Percentiles rank a stretch among this genome's conserved stretches.
Evolutionary conservation across 2,329 filamentous ascomycete species (phyloP).

Genomic region (Verticillium albo-atrum): DNA sequence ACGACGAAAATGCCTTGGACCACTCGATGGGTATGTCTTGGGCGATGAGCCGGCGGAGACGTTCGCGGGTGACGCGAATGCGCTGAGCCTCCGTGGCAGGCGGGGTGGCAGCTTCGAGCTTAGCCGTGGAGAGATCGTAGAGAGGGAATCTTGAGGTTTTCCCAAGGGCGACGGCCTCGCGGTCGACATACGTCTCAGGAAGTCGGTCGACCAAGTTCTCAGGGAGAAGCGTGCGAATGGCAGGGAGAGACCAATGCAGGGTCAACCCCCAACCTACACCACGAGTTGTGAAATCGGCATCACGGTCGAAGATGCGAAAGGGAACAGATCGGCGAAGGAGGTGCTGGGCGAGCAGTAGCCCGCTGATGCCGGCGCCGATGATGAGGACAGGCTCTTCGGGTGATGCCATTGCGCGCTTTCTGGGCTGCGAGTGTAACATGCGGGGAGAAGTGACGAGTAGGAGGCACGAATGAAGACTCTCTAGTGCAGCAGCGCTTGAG

Average conservation of each 20-base stretch:
- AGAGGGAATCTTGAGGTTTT: conserved; percentile 46
- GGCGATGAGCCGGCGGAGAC: conserved; percentile 39
- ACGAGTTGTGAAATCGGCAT: conserved; percentile 38
- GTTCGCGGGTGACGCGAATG: conserved; percentile 42
- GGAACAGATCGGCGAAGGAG: conserved; percentile 26
- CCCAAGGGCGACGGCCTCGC: conserved; percentile 41
- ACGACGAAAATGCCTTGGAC: conserved; percentile 28
- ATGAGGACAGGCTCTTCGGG: conserved; percentile 23
- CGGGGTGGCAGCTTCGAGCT: conserved; percentile 34
- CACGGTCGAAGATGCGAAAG: conserved; percentile 50
- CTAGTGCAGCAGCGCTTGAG: too few relatives aligned
- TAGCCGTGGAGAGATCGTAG: conserved; percentile 48
- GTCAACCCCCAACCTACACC: conserved; percentile 59
- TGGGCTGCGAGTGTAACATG: too few relatives aligned
- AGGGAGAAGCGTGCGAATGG: conserved; percentile 46
- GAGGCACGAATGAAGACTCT: too few relatives aligned
- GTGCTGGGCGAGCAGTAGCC: conserved; percentile 29
- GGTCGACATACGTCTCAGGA: conserved; percentile 48
- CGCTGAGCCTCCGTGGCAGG: conserved; percentile 37
- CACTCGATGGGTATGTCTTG: conserved; percentile 43
- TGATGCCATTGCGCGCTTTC: neutral
- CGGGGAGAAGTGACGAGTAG: too few relatives aligned
- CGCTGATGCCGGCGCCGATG: conserved; percentile 31
- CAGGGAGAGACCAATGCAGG: conserved; percentile 56
- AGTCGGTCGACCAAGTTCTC: conserved; percentile 37